Base-by-base conservation (phyloP, 2,329 filamentous ascomycete species). In the Xylaria sp. region DNA sequence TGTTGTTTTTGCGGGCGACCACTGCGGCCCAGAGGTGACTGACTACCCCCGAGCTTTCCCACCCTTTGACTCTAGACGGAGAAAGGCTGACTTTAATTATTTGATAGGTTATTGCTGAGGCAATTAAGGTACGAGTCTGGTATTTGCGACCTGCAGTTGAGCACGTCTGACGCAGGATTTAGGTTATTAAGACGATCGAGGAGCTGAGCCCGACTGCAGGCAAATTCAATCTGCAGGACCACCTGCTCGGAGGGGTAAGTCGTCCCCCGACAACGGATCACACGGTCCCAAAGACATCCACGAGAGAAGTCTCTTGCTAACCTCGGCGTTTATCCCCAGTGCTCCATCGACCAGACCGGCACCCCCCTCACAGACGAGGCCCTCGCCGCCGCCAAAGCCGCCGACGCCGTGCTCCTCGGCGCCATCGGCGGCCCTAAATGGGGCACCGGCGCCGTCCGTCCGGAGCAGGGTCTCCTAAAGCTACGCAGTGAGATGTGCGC, bases 261-360 rank as follows among this genome's bases (percentile, higher is more conserved):
- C 42, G 16, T 51, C 42, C 40, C 42, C 42, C 27, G 42, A 60
- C 57, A 16, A 48, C 42, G 57, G 42, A 60, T 60, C 42, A 60
- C 42, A 48, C 40, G 42, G 42, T 42, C 42, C 57, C 42, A 60
- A 60, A 60, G 57, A 60, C 57, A 60, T 60, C 40, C 57, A 60
- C 57, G 42, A 60, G 57, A 48, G 57, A 50, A 60, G 42, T 60
- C 57, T 60, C 59, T 51, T 51, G 47, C 59, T 61, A 61, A 61
- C 59, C 44, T 51, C 27, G 42, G 42, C 42, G 42, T 44, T 44
- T 44, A 18, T 44, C 42, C n/a, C 42, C n/a, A 44, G 42, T 44
- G 42, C 42, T 44, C 42, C 18, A 44, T 44, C 42, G 42, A 44
- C 42, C 42, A 44, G 42, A 44, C 42, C 42, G 42, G 42, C 5